A percentile compares a stretch with the other conserved stretches of the same genome.
These are phyloP conservation scores for Lunasporangiospora selenospora DNA, from an alignment of 192 early-diverging fungal species.

Conservation along the genomic window DNA sequence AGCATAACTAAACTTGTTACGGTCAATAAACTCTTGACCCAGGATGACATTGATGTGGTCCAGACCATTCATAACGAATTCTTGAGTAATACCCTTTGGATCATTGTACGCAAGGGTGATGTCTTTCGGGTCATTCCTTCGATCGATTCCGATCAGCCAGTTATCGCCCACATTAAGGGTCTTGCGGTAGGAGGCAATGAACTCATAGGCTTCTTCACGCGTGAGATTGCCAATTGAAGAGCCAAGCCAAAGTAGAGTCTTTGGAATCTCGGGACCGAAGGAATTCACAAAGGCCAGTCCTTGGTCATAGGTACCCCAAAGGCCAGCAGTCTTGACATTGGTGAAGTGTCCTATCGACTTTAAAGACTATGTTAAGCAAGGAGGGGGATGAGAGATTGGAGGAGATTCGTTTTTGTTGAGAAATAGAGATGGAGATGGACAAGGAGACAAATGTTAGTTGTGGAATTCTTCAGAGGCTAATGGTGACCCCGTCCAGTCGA, in stretches of 20 bases:
- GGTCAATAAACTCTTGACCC: slow-evolving; percentile 63
- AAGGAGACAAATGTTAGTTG: no score
- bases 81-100: slow-evolving; percentile 70
- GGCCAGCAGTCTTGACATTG: slow-evolving; percentile 75
- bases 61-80: slow-evolving; percentile 89
- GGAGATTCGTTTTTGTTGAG: no score
- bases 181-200: slow-evolving; percentile 66
- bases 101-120: slow-evolving; percentile 90
- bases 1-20: slow-evolving; percentile 71
- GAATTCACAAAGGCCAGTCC: slow-evolving; percentile 69
- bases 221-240: slow-evolving; percentile 86
- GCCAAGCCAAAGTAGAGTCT: slow-evolving; percentile 89
- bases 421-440: no score
- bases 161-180: slow-evolving; percentile 74
- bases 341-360: slow-evolving; percentile 67
- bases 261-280: slow-evolving; percentile 58
- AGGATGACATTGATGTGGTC: slow-evolving; percentile 79
- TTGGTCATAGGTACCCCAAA: slow-evolving; percentile 92
- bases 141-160: slow-evolving; percentile 88
- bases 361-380: slow-evolving; percentile 69
- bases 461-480: no score
- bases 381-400: no score
- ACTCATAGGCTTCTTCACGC: slow-evolving; percentile 67
- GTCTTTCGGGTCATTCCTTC: slow-evolving; percentile 70
- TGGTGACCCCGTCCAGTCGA: no score